phyloP scores from a whole-genome alignment of 805 yeast species.

The Saturnispora diversa region DNA sequence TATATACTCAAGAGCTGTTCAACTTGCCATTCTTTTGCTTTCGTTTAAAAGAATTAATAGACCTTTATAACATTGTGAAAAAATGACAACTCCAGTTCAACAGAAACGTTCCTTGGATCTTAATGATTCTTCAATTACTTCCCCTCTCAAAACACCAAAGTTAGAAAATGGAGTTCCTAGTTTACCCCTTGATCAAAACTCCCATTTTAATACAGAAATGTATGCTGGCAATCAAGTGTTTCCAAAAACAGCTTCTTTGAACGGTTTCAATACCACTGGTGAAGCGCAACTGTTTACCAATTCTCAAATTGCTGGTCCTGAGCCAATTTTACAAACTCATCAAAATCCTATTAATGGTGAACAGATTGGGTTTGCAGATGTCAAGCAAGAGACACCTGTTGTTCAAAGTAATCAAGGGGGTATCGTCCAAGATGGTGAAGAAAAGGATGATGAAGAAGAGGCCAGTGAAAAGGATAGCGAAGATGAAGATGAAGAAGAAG shows the following conservation, averaged over 20 bases:
- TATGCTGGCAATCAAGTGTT: too few species aligned
- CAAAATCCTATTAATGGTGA: background rate
- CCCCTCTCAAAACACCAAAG: slow-evolving; percentile 1
- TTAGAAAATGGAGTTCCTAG: background rate
- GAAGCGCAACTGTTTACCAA: background rate
- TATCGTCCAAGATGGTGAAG: background rate
- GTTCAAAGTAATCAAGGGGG: too few species aligned
- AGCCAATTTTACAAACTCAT: background rate
- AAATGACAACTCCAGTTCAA: background rate
- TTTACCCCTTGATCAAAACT: background rate
- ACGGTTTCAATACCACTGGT: background rate
- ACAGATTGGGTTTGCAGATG: background rate
- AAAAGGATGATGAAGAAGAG: background rate
- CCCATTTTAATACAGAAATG: too few species aligned
- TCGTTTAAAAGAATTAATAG: too few species aligned
- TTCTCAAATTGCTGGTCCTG: background rate
- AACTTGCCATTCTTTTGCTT: too few species aligned
- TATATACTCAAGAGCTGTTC: too few species aligned
- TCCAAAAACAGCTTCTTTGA: too few species aligned
- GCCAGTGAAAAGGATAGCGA: background rate
- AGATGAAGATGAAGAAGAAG: slow-evolving; percentile 5
- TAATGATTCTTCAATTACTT: background rate
- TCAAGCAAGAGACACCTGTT: too few species aligned
- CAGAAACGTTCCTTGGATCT: slow-evolving; percentile 3
- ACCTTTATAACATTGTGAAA: too few species aligned